Conservation (phyloP, 2,329 filamentous ascomycete genomes). For the Sclerotinia spermophila region DNA sequence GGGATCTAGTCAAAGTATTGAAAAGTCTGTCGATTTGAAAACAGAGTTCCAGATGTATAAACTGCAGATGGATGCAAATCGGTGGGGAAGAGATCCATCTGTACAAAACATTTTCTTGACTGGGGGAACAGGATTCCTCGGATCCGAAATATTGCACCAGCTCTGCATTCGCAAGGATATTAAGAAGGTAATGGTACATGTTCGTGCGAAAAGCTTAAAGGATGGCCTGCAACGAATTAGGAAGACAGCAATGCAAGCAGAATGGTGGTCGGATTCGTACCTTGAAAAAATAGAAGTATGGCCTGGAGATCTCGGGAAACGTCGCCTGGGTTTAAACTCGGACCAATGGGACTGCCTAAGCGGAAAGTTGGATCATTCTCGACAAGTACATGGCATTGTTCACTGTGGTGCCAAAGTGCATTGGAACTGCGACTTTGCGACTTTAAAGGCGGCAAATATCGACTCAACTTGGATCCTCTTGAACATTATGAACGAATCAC, state of each 20-base stretch:
- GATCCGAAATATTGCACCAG: slow-evolving; percentile 38
- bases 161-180: slow-evolving; percentile 19
- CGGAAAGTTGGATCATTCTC: slow-evolving; percentile 34
- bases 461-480: slow-evolving; percentile 44
- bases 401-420: slow-evolving; percentile 80
- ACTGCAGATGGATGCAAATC: slow-evolving; percentile 3
- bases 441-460: slow-evolving; percentile 70
- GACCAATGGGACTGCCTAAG: slow-evolving; percentile 61
- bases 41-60: slow-evolving; percentile 15
- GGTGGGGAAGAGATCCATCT: background rate
- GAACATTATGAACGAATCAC: slow-evolving; percentile 16
- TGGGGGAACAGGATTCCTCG: slow-evolving; percentile 44
- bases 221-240: slow-evolving; percentile 22
- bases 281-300: slow-evolving; percentile 27
- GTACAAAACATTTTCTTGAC: slow-evolving; percentile 37
- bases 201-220: slow-evolving; percentile 22
- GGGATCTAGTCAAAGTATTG: background rate
- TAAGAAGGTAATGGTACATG: slow-evolving; percentile 27
- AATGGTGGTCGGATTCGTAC: slow-evolving; percentile 29
- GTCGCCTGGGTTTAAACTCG: slow-evolving; percentile 64
- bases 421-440: slow-evolving; percentile 72
- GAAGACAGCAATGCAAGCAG: slow-evolving; percentile 20
- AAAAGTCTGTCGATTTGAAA: slow-evolving; percentile 8
- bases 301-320: slow-evolving; percentile 68
- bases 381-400: slow-evolving; percentile 63